Base-by-base conservation (phyloP, 2,329 filamentous ascomycete genomes). In the Rutstroemia sp. region DNA sequence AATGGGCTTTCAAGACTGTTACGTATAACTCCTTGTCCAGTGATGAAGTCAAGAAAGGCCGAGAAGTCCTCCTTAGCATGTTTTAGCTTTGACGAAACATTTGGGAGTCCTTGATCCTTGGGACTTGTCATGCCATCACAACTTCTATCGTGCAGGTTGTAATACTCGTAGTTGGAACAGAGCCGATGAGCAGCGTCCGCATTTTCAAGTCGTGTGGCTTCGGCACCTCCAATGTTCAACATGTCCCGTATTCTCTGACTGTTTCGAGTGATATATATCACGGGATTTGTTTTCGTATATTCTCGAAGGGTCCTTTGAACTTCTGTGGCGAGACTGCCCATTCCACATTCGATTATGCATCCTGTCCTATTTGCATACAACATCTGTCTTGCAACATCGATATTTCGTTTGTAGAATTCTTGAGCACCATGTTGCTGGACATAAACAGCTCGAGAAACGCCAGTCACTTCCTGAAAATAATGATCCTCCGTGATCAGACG, bases 191-290 rank as follows among this genome's bases (percentile, higher is more conserved):
- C 68, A 1, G 72, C 65, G 61, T 77, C 75, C 14, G 74, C 74
- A 16, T 71, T 69, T 39, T 73, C 71, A 5, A 78, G 67, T 14
- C 75, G 66, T 21, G 71, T 68, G 9, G 72, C 70, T 6, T 75
- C 71, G 21, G 73, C 70, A 14, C 75, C 73, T 44, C 73, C 72
- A 12, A 77, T 62, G 2, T 73, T 73, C 7, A 78, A 65, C 27
- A 77, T 61, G 12, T 61, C 57, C 57, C 83, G 81, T 52, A 91
- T 84, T 51, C 83, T 83, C 51, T 79, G 73, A 5, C 80, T 72
- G 61, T 89, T 86, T 49, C 88, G 78, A 23, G 84, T 75, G 38
- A 91, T 74, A 60, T 89, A 84, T 21, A 92, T 79, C 16, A 92
- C 83, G 0, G 87, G 87, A 64, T 89, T 83, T 0, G 78, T 81